Evolutionary conservation across 2,329 filamentous ascomycete genomes (phyloP), one percentile per base, ranked within the genome.

Genomic region (Aspergillus uvarum): DNA sequence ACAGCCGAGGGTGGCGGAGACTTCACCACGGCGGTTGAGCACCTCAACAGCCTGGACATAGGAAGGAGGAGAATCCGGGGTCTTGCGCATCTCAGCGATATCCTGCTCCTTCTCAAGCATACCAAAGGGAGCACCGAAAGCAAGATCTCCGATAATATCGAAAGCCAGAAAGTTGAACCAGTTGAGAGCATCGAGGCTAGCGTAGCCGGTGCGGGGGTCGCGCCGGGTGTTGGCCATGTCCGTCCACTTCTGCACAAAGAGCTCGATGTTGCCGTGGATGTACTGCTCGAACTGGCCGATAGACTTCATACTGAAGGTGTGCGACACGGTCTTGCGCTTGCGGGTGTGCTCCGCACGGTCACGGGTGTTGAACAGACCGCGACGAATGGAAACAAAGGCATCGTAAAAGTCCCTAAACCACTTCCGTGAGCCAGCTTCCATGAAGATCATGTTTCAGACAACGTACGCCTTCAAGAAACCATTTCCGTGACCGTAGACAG

Each of bases 361-460:
- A 32, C 93, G 84, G 0, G 92, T 96, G 76, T 96, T 96, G 85
- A 96, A 97, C 12, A 97, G 82, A 21, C 92, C 92, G 12, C 91
- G 86, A 54, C 85, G 85, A 70, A 96, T 96, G 12, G 90, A 93
- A 57, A 96, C 92, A 68, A 96, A 96, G 53, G 91, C 90, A 70
- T 96, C 91, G 69, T 96, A 96, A 78, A 93, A 96, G 2, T 94
- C 88, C 47, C 89, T 92, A 60, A 5, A 32, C 3, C 2, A 31
- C 2, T 2, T 12, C 2, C 11, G 5, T 62, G 51, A 56, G 10
- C 5, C 22, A 24, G 58, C 21, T 38, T 6, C 51, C 7, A 51
- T 14, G n/a, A 59, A 2, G 1, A 42, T 54, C 16, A 38, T 21
- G 2, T 35, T 42, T 5, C n/a, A 42, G 10, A n/a, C 14, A 14